Percentiles rank a stretch among this genome's conserved stretches.
Evolutionary conservation across 805 yeast species (phyloP).

Genomic region (Ogataea corticis): DNA sequence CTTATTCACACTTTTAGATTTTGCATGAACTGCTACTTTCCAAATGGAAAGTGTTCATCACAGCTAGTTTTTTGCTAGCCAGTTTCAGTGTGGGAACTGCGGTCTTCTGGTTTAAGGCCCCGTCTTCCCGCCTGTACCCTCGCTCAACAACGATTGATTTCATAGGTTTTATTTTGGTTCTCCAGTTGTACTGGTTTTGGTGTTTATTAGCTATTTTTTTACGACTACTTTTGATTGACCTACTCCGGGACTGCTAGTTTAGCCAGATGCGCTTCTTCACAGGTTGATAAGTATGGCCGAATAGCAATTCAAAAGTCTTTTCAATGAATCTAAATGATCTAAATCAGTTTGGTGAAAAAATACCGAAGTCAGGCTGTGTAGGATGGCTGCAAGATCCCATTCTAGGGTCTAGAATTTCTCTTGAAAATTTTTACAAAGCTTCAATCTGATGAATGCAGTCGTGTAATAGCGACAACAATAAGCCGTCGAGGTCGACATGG

Average conservation of each 20-base stretch:
- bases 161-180: background rate
- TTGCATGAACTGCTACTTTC: background rate
- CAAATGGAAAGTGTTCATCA: background rate
- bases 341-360: too few species aligned
- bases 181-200: background rate
- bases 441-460: too few species aligned
- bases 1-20: slow-evolving; percentile 1
- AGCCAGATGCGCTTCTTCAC: background rate
- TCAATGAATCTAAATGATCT: too few species aligned
- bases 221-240: background rate
- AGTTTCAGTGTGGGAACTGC: background rate
- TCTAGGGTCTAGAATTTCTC: too few species aligned
- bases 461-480: too few species aligned
- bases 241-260: background rate
- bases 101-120: slow-evolving; percentile 2
- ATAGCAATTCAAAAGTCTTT: background rate
- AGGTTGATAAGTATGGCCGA: background rate
- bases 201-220: background rate
- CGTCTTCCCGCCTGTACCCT: background rate
- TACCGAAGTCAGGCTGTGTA: too few species aligned
- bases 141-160: background rate
- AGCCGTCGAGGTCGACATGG: too few species aligned
- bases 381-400: too few species aligned
- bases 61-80: slow-evolving; percentile 1
- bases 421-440: too few species aligned